Evolutionary conservation across 2,329 filamentous ascomycete genomes (phyloP), one percentile per base, ranked within the genome.

Genomic region (Talaromyces sp.): DNA sequence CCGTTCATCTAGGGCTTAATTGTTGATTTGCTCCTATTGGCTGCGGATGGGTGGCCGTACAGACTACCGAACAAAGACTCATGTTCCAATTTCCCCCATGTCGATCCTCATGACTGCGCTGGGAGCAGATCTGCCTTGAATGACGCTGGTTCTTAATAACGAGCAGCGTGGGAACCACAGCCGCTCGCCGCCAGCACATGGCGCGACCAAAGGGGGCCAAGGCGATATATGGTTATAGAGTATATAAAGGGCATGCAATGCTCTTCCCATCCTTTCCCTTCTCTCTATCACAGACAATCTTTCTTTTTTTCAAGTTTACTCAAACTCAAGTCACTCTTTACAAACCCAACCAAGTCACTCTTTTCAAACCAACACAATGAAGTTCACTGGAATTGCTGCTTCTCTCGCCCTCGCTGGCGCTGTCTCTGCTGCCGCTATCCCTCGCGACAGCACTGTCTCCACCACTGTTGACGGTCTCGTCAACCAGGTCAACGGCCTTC

Each of bases 331-430:
- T 30, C 50, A 53, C 28, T 53, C 50, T 53, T 53, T 53, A 53
- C 12, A 30, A 31, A 31, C 44, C 56, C 44, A 61, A 58, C 50
- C 53, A 16, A 67, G 63, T 68, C 70, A 67, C 63, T 73, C 66
- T 61, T 70, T 70, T 62, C 12, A 18, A 64, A 66, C 55, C 57
- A 61, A 61, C 62, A 73, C 50, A 63, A 76, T 75, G 74, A 76
- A 75, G 71, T 71, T 75, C 69, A 70, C 71, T 65, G 70, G 70
- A 67, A 65, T 76, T 57, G 55, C 70, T 47, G 60, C 70, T 59
- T 69, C 72, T 40, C 65, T 76, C 30, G 72, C 72, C 50, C 50
- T 75, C 58, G 69, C 69, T 59, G 65, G 72, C 64, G 61, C 68
- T 63, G 69, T 68, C 53, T 70, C 68, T 44, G 67, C 72, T 33